Base-by-base conservation (phyloP, 2,329 filamentous ascomycete species). In the Trichoderma sp. region DNA sequence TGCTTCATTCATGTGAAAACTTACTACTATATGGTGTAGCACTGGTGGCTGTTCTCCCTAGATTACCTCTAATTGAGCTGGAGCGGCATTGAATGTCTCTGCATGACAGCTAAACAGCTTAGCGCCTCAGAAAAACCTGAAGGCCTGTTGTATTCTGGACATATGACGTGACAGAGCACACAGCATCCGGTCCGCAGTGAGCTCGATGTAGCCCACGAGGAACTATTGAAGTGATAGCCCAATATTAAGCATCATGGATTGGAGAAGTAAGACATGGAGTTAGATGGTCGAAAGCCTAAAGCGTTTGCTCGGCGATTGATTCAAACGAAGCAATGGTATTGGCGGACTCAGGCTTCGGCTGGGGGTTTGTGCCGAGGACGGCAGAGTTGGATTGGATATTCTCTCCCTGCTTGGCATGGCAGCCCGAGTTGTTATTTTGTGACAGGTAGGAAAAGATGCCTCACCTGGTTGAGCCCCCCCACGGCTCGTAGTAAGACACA, bases 401-500 rank as follows among this genome's bases (percentile, higher is more conserved):
- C 15, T 53, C 32, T 43, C 65, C 53, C 65, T 43, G 43, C 43
- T 34, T 53, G 7, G 0, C 1, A 21, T 51, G 43, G 43, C n/a
- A 21, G 43, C 43, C 3, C 6, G n/a, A 8, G 4, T 4, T 32
- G 36, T 15, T 6, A 15, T 9, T 30, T 43, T 30, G 32, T 56
- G 60, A 39, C 56, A 58, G 28, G 65, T 70, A 70, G 26, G 68
- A 57, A 70, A 30, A 47, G 28, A 12, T 14, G 12, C 18, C 43
- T 56, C 60, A 64, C 57, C 15, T 12, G 28, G 39, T 70, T 56
- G 4, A 32, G 18, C 15, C 6, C 68, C 68, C 60, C 68, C 60
- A 9, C 68, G n/a, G 32, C 11, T 26, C 26, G 18, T 47, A 70
- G 68, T 70, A 70, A 70, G 68, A 69, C 66, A 53, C 15, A 24